Base-by-base conservation (phyloP, 2,329 filamentous ascomycete genomes). In the Fusarium metavorans region DNA sequence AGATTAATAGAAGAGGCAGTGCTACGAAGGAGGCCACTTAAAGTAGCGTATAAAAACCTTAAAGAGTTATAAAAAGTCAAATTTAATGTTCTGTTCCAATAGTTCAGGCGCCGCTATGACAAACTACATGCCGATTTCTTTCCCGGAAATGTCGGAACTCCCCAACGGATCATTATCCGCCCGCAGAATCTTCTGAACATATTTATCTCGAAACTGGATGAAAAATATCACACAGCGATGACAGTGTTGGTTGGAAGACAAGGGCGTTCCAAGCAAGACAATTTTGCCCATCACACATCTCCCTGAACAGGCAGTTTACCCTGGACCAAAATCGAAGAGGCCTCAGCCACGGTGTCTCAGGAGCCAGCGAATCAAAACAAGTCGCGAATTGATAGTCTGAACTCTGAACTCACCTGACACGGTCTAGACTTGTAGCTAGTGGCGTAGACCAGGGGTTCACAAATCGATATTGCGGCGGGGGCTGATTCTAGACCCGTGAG, bases 331-430 rank as follows among this genome's bases (percentile, higher is more conserved):
- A 14, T 14, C 18, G 4, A 32, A 52, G 18, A 52, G 27, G 27
- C 48, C 48, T 52, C 18, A 52, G 18, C 48, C 18, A 18, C 2
- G 1, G 6, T 27, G 45, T 52, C 27, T 6, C 6, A 14, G 48
- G 4, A n/a, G 48, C 18, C 20, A n/a, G n/a, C 48, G 48, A 52
- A 52, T 52, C 18, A 52, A 32, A 32, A 18, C 1, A 11, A 20
- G 10, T 5, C 11, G 2, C 6, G 16, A n/a, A 32, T 52, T n/a
- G 11, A 52, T 52, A 52, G 48, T 52, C 48, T 13, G 11, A 52
- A 52, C 48, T 52, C 10, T 52, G 25, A 52, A 9, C 48, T 14
- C 25, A 32, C 48, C 48, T 52, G 48, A 32, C 48, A 52, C 48
- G 11, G 48, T 32, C 48, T 52, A 52, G 48, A 9, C 48, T 32